These are phyloP conservation scores for Aureobasidium zeae DNA, from an alignment of 2,329 filamentous ascomycete genomes.

Conservation along the genomic window DNA sequence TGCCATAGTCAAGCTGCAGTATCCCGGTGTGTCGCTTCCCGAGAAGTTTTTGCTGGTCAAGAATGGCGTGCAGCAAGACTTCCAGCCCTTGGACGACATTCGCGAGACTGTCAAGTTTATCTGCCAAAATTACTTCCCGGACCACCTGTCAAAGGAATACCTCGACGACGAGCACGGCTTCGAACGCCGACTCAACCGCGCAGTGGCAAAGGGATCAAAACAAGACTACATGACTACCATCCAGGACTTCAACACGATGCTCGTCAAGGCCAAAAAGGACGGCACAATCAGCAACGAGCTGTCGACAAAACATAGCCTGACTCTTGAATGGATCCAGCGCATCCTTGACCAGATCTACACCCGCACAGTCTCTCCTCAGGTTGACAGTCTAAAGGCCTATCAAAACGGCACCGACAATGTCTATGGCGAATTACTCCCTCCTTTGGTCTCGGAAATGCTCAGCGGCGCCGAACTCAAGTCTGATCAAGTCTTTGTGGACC, in stretches of 20 bases:
- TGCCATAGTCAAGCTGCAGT: constrained; percentile 56
- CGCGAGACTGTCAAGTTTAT: constrained; percentile 49
- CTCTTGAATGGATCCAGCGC: constrained; percentile 62
- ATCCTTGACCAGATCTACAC: constrained; percentile 74
- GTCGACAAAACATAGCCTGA: constrained; percentile 55
- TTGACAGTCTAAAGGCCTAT: constrained; percentile 75
- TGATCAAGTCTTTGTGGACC: constrained; percentile 80
- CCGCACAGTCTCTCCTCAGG: constrained; percentile 81
- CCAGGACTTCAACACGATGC: constrained; percentile 63
- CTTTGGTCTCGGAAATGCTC: constrained; percentile 76
- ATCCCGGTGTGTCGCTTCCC: constrained; percentile 62
- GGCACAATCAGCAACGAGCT: constrained; percentile 66
- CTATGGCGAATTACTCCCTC: constrained; percentile 83
- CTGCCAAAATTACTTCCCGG: constrained; percentile 67
- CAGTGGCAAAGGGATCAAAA: constrained; percentile 53
- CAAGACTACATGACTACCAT: constrained; percentile 65
- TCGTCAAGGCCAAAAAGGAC: constrained; percentile 56
- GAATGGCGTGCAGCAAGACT: constrained; percentile 56
- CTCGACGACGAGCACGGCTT: constrained; percentile 65
- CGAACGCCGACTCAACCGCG: constrained; percentile 66
- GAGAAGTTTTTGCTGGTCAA: constrained; percentile 62
- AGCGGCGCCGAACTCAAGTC: constrained; percentile 69
- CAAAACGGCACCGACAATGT: constrained; percentile 86
- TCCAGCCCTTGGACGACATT: constrained; percentile 53
- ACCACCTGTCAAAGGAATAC: constrained; percentile 57